Percentiles rank a stretch among this genome's conserved stretches.
These are phyloP conservation scores for Geotrichum siamense DNA, from an alignment of 1,139 yeast genomes.

Conservation along the genomic window DNA sequence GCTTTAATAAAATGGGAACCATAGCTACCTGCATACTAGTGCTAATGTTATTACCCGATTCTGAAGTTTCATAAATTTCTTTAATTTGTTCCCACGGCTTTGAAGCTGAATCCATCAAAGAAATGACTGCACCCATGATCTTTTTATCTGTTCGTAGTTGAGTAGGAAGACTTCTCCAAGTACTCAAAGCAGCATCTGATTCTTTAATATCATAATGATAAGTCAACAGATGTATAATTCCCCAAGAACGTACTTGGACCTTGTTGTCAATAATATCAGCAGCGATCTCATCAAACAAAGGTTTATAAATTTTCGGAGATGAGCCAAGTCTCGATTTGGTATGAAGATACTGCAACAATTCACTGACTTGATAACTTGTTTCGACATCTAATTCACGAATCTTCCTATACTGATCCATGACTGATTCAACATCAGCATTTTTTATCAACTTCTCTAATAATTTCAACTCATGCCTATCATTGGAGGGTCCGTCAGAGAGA, in stretches of 20 bases:
- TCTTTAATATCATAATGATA: no score
- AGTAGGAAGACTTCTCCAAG: background rate
- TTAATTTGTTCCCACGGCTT: background rate
- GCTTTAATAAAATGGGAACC: background rate
- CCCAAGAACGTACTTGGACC: background rate
- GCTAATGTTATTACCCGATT: background rate
- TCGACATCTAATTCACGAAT: no score
- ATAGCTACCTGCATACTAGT: background rate
- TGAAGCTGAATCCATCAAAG: background rate
- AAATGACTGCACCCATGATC: background rate
- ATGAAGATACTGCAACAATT: no score
- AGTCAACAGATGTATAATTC: background rate
- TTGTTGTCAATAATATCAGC: background rate
- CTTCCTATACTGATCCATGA: no score
- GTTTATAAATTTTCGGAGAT: no score
- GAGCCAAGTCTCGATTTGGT: no score
- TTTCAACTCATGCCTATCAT: no score
- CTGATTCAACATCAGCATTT: no score
- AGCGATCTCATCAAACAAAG: background rate
- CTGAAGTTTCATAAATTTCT: background rate
- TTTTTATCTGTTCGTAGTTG: background rate
- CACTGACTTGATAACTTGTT: no score
- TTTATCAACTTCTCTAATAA: no score
- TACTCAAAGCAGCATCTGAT: background rate
- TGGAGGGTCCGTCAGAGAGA: no score